Base-by-base conservation (phyloP, 148 eudicot species). In the Beta vulgaris region DNA sequence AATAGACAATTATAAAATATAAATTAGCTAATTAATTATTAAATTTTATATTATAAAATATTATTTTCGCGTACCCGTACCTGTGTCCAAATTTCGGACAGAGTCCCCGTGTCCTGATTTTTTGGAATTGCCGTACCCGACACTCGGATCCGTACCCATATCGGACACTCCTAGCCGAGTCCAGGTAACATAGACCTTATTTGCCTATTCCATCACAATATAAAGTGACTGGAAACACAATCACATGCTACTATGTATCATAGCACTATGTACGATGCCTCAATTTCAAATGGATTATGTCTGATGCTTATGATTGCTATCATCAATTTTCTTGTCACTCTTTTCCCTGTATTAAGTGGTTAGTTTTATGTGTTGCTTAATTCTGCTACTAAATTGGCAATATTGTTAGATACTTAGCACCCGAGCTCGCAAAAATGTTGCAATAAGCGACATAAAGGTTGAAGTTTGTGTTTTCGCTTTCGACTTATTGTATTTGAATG, bases 391-490 rank as follows among this genome's bases (percentile, higher is more conserved):
- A 59, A 23, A 31, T 63, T 21, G 1, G 1, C 43, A 42, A 28
- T 55, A 51, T 23, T 75, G 74, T 74, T 90, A 94, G 97, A 72
- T 79, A 36, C 89, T 94, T 68, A 91, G 90, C 82, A 94, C 96
- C 11, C 97, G 97, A 80, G 93, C 98, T 79, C 96, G 98, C 57
- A 94, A 94, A 86, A 94, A 94, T 87, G 98, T 94, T 67, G 84
- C 42, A 42, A 46, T 84, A 74, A 91, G 87, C 81, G 97, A 94
- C 18, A 94, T 94, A 79, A 90, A 94, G 86, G 92, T 94, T 73
- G 85, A 91, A 31, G 97, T 94, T 74, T 87, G 97, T 86, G 85
- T 95, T 72, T 95, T 71, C 72, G 93, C 98, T 72, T 95, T 95
- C 78, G 98, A 95, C 85, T 81, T 95, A 66, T 82, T 95, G 66